Conservation (phyloP, 306 rosid species). For the Vigna trinervia region DNA sequence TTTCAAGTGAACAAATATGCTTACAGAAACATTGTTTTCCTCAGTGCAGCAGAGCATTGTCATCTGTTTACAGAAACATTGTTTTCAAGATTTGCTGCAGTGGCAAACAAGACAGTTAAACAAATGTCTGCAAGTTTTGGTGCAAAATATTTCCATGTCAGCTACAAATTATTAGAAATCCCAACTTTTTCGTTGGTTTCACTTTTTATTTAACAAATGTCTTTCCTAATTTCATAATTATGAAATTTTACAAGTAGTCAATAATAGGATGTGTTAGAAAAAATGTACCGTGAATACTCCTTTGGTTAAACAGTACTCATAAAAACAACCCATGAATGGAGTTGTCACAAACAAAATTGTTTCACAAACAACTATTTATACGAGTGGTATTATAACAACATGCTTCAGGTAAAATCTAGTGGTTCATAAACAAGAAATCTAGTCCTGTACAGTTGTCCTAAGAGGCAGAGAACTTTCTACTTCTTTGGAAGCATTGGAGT, state of each 20-base stretch:
- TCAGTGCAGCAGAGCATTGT: background rate
- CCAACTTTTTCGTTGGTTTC: too few species aligned
- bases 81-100: background rate
- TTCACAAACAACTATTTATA: background rate
- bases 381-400: background rate
- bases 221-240: too few species aligned
- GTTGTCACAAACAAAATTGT: conserved; percentile 3
- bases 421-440: conserved; percentile 38
- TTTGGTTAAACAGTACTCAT: background rate
- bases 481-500: conserved; percentile 57
- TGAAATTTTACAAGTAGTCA: too few species aligned
- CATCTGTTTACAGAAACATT: background rate
- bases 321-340: background rate
- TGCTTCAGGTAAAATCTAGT: conserved; percentile 47
- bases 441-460: conserved; percentile 61
- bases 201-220: too few species aligned
- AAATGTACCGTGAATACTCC: too few species aligned
- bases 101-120: background rate
- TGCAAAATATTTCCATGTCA: background rate
- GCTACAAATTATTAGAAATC: background rate
- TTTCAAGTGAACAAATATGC: background rate
- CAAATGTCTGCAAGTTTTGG: conserved; percentile 21
- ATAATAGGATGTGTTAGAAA: too few species aligned
- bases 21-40: background rate
- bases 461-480: conserved; percentile 85